A percentile compares a stretch with the other conserved stretches of the same genome.
These are phyloP conservation scores for Eruca vesicaria DNA, from an alignment of 441 rosid species.

Conservation along the genomic window DNA sequence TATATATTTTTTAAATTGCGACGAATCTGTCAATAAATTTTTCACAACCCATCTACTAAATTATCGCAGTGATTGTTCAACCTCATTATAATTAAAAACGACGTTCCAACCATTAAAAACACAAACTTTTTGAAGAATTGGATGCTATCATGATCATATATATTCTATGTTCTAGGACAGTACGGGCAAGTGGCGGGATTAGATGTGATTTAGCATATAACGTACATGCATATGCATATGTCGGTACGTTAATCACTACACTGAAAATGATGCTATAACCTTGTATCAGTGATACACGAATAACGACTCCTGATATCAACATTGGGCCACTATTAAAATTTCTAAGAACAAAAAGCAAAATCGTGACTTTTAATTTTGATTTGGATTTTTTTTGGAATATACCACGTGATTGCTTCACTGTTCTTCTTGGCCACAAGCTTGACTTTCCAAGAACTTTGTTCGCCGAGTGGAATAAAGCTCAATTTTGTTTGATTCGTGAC, in stretches of 20 bases:
- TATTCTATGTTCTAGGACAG: slow-evolving; percentile 25
- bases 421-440: slow-evolving; percentile 20
- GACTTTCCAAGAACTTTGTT: slow-evolving; percentile 7
- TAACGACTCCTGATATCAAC: slow-evolving; percentile 25
- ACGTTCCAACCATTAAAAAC: background rate
- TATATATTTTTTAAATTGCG: too few species aligned
- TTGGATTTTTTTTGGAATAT: background rate
- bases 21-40: too few species aligned
- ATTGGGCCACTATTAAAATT: slow-evolving; percentile 1
- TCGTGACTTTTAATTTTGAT: background rate
- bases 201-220: slow-evolving; percentile 20
- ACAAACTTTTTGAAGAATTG: slow-evolving; percentile 12
- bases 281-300: slow-evolving; percentile 8
- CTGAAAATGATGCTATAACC: slow-evolving; percentile 4
- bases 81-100: background rate
- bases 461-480: slow-evolving; percentile 22
- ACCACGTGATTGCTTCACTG: slow-evolving; percentile 5
- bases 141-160: slow-evolving; percentile 15
- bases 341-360: background rate
- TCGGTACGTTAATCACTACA: slow-evolving; percentile 23
- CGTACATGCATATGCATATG: slow-evolving; percentile 4
- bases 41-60: too few species aligned
- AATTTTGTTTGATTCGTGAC: slow-evolving; percentile 24
- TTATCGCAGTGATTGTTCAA: background rate
- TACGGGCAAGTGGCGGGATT: slow-evolving; percentile 28